phyloP scores from a whole-genome alignment of 306 rosid species.

The Corylus avellana region DNA sequence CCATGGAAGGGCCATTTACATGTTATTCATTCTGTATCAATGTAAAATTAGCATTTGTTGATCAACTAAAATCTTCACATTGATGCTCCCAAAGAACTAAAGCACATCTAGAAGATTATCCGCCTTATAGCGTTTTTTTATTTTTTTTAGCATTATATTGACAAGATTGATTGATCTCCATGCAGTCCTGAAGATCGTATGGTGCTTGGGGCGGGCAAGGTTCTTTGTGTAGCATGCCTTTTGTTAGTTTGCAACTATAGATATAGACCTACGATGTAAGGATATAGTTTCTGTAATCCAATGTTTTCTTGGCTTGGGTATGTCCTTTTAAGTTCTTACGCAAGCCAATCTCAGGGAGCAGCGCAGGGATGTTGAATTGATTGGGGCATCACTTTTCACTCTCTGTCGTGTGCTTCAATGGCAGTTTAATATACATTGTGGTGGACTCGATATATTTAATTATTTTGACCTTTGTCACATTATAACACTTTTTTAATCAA shows the following conservation, averaged over 20 bases:
- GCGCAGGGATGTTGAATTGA: background rate
- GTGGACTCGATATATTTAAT: too few species aligned
- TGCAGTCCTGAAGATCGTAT: background rate
- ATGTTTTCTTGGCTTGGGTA: background rate
- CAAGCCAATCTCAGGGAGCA: background rate
- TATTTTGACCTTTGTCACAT: too few species aligned
- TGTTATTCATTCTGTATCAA: conserved; percentile 51
- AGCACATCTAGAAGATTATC: conserved; percentile 29
- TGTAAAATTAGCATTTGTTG: conserved; percentile 57
- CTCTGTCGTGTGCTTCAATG: background rate
- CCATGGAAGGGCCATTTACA: conserved; percentile 34
- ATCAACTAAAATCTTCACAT: conserved; percentile 39
- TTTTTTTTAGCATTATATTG: background rate
- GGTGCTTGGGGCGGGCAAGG: background rate
- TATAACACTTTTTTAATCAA: too few species aligned
- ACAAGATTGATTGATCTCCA: background rate
- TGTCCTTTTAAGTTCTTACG: background rate
- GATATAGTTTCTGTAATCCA: background rate
- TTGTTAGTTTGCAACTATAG: background rate
- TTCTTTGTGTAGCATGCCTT: background rate
- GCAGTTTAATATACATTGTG: background rate
- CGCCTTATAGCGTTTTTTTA: too few species aligned
- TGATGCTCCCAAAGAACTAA: conserved; percentile 29
- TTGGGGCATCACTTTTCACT: background rate
- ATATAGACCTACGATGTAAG: background rate